These are phyloP conservation scores for Ceratocystis smalleyi DNA, from an alignment of 2,329 filamentous ascomycete genomes.

Conservation along the genomic window DNA sequence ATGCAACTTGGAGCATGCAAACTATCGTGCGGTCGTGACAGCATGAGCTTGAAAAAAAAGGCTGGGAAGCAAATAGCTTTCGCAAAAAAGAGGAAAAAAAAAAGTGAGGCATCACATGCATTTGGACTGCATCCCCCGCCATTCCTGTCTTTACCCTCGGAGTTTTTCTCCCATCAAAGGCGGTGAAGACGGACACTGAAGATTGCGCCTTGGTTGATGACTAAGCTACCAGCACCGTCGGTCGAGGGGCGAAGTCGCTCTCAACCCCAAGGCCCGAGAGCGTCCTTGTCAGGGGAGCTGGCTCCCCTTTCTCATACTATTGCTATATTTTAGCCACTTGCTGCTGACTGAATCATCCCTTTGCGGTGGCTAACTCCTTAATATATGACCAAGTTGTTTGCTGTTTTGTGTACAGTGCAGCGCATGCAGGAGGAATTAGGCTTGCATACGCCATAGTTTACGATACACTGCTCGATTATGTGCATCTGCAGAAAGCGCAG, in stretches of 20 bases:
- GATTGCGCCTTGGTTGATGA: neutral
- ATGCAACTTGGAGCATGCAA: too few species aligned
- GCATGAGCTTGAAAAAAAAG: neutral
- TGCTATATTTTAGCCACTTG: neutral
- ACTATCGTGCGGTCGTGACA: too few species aligned
- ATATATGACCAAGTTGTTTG: neutral
- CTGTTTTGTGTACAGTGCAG: neutral
- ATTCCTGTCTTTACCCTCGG: constrained; percentile 4
- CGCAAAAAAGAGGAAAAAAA: too few species aligned
- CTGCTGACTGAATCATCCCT: neutral
- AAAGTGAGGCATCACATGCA: constrained; percentile 7
- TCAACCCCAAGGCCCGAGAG: neutral
- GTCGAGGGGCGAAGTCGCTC: neutral
- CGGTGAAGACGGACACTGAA: neutral
- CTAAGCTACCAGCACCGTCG: neutral
- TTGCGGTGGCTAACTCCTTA: neutral
- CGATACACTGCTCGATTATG: neutral
- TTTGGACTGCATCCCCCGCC: constrained; percentile 3
- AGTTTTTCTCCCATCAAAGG: neutral
- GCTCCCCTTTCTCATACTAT: neutral
- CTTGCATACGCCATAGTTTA: neutral
- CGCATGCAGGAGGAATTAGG: constrained; percentile 2
- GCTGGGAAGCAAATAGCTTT: neutral
- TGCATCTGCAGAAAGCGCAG: neutral
- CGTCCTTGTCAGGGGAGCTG: neutral